These are phyloP conservation scores for Globisporangium rhizosaccharum DNA, from an alignment of 352 stramenopile species.

Conservation along the genomic window DNA sequence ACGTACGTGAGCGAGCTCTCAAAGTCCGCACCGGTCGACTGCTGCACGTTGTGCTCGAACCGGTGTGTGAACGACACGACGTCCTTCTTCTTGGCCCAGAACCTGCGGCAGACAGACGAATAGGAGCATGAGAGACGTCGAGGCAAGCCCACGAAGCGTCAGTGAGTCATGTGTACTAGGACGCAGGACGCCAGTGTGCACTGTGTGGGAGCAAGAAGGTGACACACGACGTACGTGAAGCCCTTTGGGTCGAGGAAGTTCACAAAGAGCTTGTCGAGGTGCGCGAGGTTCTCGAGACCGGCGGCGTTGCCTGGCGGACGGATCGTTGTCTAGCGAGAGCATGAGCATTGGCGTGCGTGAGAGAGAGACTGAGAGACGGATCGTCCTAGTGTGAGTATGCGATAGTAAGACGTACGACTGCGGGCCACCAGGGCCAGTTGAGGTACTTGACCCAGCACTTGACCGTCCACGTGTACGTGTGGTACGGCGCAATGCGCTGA, in stretches of 20 bases:
- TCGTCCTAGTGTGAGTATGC: not conserved
- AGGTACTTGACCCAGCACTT: conserved; percentile 82
- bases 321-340: conserved; percentile 38
- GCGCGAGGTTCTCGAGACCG: conserved; percentile 32
- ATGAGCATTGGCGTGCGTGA: not conserved
- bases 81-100: conserved; percentile 38
- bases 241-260: conserved; percentile 49
- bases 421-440: conserved; percentile 76
- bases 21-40: conserved; percentile 31
- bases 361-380: not conserved
- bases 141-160: not conserved
- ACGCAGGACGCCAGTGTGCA: too few species aligned
- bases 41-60: conserved; percentile 28
- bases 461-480: conserved; percentile 70
- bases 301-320: conserved; percentile 38
- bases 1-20: conserved; percentile 30
- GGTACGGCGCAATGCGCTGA: conserved; percentile 55
- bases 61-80: conserved; percentile 31
- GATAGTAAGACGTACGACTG: conserved; percentile 30
- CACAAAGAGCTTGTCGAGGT: conserved; percentile 35
- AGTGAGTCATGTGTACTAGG: not conserved
- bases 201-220: not conserved
- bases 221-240: conserved; percentile 17
- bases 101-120: conserved; percentile 18
- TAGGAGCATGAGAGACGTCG: too few species aligned